Percentiles rank a stretch among this genome's conserved stretches.
These are phyloP conservation scores for Pichia sp. DNA, from an alignment of 1,139 yeast species.

Conservation along the genomic window DNA sequence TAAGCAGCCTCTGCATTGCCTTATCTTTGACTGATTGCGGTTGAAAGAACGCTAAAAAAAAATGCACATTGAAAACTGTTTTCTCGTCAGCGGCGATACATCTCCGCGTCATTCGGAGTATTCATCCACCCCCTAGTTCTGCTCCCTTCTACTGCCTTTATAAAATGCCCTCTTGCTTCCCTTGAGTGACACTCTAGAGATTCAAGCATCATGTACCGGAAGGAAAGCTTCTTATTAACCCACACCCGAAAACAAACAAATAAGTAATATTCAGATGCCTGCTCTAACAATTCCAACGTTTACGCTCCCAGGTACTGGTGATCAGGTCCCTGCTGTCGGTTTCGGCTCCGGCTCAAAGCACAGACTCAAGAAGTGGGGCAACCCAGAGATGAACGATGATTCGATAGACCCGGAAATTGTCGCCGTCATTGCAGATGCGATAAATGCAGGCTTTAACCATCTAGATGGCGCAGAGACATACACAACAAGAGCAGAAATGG, in stretches of 20 bases:
- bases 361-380: slow-evolving; percentile 43
- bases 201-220: neutral
- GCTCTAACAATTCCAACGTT: slow-evolving; percentile 30
- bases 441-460: slow-evolving; percentile 43
- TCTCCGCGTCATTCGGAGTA: neutral
- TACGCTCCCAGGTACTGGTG: slow-evolving; percentile 34
- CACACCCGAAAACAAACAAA: neutral
- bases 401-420: slow-evolving; percentile 36
- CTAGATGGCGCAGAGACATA: slow-evolving; percentile 60
- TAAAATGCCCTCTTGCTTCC: neutral
- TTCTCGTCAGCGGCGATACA: neutral
- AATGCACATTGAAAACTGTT: neutral
- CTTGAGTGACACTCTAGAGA: neutral
- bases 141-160: neutral
- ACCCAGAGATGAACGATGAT: slow-evolving; percentile 28
- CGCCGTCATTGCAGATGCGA: slow-evolving; percentile 40
- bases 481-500: slow-evolving; percentile 54
- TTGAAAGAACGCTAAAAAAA: neutral
- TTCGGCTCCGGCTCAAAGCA: slow-evolving; percentile 62
- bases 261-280: neutral
- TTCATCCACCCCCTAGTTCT: too few relatives aligned
- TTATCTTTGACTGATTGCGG: neutral
- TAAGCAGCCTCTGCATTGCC: neutral
- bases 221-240: neutral
- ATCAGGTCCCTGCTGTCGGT: slow-evolving; percentile 36